A percentile compares a stretch with the other conserved stretches of the same genome.
These are phyloP conservation scores for Aspergillus sp. DNA, from an alignment of 2,329 filamentous ascomycete species.

Conservation along the genomic window DNA sequence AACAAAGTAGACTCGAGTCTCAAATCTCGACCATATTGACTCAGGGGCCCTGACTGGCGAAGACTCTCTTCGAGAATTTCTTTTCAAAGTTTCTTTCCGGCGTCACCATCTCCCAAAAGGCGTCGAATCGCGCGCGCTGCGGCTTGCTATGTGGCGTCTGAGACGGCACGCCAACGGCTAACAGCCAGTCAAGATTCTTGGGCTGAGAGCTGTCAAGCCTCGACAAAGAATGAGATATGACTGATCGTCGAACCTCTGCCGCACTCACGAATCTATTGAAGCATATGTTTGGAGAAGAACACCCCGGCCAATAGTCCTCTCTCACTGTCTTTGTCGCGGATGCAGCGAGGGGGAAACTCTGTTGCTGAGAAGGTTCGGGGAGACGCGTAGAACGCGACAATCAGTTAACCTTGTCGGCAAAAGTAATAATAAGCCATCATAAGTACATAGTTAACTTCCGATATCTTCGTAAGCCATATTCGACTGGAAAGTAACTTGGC, in stretches of 20 bases:
- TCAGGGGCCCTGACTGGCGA: background rate
- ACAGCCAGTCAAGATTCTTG: background rate
- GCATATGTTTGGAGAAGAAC: background rate
- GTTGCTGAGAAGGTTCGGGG: background rate
- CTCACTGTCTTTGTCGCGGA: constrained; percentile 1
- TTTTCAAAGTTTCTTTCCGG: background rate
- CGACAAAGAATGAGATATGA: constrained; percentile 8
- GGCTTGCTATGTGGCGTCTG: background rate
- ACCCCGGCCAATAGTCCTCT: background rate
- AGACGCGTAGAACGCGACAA: background rate
- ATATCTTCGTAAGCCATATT: background rate
- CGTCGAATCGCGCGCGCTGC: background rate
- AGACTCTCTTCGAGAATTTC: background rate
- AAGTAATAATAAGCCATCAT: background rate
- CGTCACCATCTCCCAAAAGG: background rate
- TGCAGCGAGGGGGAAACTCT: background rate
- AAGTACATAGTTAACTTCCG: too few relatives aligned
- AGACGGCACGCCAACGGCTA: background rate
- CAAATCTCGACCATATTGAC: background rate
- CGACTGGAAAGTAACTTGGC: background rate
- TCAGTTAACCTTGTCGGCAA: background rate
- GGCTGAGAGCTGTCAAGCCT: constrained; percentile 2
- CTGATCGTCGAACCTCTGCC: constrained; percentile 4
- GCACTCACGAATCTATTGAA: constrained; percentile 3
- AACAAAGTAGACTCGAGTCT: background rate